Evolutionary conservation across 2,329 filamentous ascomycete genomes (phyloP).

Genomic region (Rachicladosporium sp.): DNA sequence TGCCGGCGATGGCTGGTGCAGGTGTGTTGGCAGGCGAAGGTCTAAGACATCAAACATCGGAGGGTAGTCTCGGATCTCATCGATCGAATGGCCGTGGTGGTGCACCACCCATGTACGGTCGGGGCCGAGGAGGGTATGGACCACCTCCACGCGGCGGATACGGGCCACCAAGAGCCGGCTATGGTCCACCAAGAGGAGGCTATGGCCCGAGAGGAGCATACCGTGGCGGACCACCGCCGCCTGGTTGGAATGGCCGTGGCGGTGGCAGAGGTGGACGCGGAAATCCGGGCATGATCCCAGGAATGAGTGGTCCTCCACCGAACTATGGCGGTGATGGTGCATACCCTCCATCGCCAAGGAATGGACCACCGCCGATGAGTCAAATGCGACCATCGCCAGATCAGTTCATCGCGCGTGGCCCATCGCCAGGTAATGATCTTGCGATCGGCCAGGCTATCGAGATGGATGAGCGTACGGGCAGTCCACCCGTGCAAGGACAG

Average conservation of each 20-base stretch:
- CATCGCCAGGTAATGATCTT: slow-evolving; percentile 8
- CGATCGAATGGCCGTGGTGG: slow-evolving; percentile 20
- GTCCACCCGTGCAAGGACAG: slow-evolving; percentile 27
- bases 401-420: slow-evolving; percentile 12
- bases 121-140: slow-evolving; percentile 21
- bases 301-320: slow-evolving; percentile 2
- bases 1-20: slow-evolving; percentile 22
- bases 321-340: no score
- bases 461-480: slow-evolving; percentile 61
- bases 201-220: slow-evolving; percentile 30
- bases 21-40: slow-evolving; percentile 17
- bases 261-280: slow-evolving; percentile 32
- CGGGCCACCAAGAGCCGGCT: slow-evolving; percentile 41
- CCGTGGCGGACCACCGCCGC: slow-evolving; percentile 28
- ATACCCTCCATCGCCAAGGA: not conserved
- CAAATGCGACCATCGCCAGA: slow-evolving; percentile 21
- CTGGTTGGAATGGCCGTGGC: slow-evolving; percentile 22
- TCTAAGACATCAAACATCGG: slow-evolving; percentile 35
- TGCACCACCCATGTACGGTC: slow-evolving; percentile 5
- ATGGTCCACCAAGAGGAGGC: slow-evolving; percentile 33
- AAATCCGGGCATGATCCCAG: slow-evolving; percentile 10
- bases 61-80: slow-evolving; percentile 31
- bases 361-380: slow-evolving; percentile 17
- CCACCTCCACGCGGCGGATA: slow-evolving; percentile 29
- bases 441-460: slow-evolving; percentile 58